These are phyloP conservation scores for Phytophthora quininea DNA, from an alignment of 352 stramenopile genomes.

Conservation along the genomic window DNA sequence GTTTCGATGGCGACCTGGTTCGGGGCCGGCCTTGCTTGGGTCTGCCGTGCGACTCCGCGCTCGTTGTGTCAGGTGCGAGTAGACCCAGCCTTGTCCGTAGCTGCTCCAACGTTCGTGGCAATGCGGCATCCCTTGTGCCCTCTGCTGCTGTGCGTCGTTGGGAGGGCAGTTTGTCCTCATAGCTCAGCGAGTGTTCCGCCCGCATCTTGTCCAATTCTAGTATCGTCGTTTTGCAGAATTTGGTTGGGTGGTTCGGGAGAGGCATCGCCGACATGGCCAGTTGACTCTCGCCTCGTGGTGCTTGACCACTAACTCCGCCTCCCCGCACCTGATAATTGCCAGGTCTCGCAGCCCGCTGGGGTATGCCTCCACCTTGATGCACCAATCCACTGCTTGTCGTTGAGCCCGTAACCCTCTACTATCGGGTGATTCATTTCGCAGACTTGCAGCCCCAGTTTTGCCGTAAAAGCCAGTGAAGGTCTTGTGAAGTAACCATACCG, in stretches of 20 bases:
- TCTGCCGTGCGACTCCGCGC: no score
- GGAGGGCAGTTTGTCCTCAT: background rate
- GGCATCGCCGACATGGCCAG: background rate
- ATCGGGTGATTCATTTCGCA: background rate
- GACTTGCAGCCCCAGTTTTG: background rate
- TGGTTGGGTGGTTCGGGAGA: slow-evolving; percentile 3
- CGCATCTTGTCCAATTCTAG: background rate
- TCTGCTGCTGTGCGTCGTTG: background rate
- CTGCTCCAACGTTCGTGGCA: background rate
- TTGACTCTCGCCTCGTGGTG: background rate
- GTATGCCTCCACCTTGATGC: background rate
- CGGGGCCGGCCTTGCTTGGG: no score
- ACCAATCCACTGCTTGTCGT: slow-evolving; percentile 10
- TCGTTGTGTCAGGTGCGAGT: background rate
- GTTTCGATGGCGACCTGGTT: background rate
- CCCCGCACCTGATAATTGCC: background rate
- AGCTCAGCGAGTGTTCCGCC: background rate
- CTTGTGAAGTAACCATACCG: background rate
- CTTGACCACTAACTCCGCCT: background rate
- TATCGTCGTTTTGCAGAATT: background rate
- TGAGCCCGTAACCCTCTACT: background rate
- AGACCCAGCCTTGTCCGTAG: background rate
- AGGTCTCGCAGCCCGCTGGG: background rate
- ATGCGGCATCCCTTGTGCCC: background rate
- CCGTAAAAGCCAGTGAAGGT: slow-evolving; percentile 2